Evolutionary conservation across 106 monocot genomes (phyloP), one percentile per base, ranked within the genome.

Genomic region (Dactylorhiza incarnata): DNA sequence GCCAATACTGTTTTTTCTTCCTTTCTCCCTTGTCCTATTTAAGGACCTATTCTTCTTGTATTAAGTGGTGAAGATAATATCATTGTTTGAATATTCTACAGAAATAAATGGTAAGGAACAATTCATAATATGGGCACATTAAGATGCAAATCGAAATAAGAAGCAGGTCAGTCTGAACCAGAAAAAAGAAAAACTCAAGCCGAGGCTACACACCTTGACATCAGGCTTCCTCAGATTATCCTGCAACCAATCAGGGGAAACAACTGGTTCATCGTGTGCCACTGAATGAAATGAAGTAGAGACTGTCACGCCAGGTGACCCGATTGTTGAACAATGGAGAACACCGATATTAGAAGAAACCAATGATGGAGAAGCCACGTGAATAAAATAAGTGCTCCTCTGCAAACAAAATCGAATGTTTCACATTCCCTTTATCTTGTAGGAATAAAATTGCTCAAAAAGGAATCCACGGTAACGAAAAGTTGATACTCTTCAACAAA

Each of bases 181-280:
- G 13, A 69, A 46, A 14, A 69, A 44, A 69, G n/a, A n/a, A 12
- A 65, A 29, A 65, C 9, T 65, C 45, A 44, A 7, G 29, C 13
- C 4, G 49, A 43, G 14, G 7, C 10, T 1, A 48, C 66, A 49
- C 61, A 91, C 91, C 91, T 89, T 88, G 10, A 92, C 80, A 74
- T 86, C 86, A 24, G 88, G 86, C 56, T 84, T 75, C 77, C 76
- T 78, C 45, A 92, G 82, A 74, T 86, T 82, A 76, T 78, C 63
- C 74, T 86, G 83, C 53, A 92, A 72, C 91, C 91, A 92, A 48
- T 92, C 84, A n/a, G 88, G 76, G 22, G 91, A 89, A 80, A 92
- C 88, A 56, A 92, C 86, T 6, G 91, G 84, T 29, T 89, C 88
- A 47, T 43, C 74, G 45, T 52, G 71, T 0, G 86, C 44, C 16